A percentile compares a stretch with the other conserved stretches of the same genome.
Conservation (phyloP, 176 grass and related monocot species). For the Rhipidocladum racemiflorum region DNA sequence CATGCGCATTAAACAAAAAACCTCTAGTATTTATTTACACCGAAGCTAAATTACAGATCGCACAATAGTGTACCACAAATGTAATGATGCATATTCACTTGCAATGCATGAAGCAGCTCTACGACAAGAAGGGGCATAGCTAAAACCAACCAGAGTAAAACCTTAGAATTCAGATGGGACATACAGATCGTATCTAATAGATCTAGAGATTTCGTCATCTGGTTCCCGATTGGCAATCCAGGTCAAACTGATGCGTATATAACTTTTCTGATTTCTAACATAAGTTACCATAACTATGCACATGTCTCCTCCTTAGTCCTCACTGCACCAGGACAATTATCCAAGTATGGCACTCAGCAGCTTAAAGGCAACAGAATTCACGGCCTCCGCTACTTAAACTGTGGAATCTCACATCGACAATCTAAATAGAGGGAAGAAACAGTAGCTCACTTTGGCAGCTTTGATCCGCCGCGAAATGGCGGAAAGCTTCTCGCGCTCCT, state of each 20-base stretch:
- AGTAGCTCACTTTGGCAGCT: constrained; percentile 49
- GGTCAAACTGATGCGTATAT: not conserved
- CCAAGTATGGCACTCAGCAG: not conserved
- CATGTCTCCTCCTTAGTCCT: too few species aligned
- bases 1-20: not conserved
- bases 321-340: too few species aligned
- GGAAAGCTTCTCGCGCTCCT: constrained; percentile 56
- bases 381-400: not conserved
- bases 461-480: constrained; percentile 60
- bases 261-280: not conserved
- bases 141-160: not conserved
- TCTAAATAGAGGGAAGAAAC: not conserved
- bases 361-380: not conserved
- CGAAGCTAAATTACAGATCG: not conserved
- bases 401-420: not conserved
- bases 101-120: not conserved
- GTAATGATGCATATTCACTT: not conserved
- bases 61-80: not conserved
- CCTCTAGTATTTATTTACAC: not conserved
- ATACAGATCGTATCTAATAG: not conserved
- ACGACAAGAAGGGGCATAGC: not conserved
- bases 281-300: not conserved
- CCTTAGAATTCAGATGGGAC: not conserved
- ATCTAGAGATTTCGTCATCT: not conserved
- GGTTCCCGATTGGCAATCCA: not conserved